Evolutionary conservation across 2,329 filamentous ascomycete species (phyloP).

Genomic region (Lachnellula willkommii): DNA sequence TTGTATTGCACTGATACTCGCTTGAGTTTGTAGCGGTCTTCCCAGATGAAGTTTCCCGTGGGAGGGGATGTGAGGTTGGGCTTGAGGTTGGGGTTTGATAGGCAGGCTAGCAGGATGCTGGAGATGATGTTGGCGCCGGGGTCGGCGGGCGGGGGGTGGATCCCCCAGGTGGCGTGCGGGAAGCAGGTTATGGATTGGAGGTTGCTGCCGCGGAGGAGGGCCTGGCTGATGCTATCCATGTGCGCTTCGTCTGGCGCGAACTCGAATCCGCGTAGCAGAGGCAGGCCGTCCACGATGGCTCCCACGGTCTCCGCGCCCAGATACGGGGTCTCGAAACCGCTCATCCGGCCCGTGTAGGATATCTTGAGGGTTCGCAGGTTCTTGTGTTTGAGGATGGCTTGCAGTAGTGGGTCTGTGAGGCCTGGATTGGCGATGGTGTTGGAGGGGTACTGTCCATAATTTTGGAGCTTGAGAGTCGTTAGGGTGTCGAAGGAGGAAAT

Average conservation of each 20-base stretch:
- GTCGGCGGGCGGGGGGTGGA: background rate
- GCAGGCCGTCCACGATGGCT: background rate
- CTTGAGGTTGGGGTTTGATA: background rate
- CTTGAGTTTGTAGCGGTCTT: conserved; percentile 1
- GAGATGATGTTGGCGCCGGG: background rate
- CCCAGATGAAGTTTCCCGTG: background rate
- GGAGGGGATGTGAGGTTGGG: background rate
- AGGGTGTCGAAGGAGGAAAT: conserved; percentile 5
- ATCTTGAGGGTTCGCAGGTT: background rate
- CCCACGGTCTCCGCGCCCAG: background rate
- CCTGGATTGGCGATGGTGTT: background rate
- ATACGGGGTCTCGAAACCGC: background rate
- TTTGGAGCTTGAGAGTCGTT: background rate
- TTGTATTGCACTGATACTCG: background rate
- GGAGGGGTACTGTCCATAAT: background rate
- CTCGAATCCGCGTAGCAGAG: background rate
- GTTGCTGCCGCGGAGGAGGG: background rate
- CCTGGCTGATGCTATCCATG: background rate
- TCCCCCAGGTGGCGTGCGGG: background rate
- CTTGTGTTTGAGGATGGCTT: conserved; percentile 4
- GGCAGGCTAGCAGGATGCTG: background rate
- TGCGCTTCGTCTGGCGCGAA: background rate
- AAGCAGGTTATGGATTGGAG: background rate
- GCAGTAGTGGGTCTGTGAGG: background rate
- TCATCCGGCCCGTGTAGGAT: background rate